Conservation (phyloP, 352 stramenopile genomes). For the Globisporangium polare region DNA sequence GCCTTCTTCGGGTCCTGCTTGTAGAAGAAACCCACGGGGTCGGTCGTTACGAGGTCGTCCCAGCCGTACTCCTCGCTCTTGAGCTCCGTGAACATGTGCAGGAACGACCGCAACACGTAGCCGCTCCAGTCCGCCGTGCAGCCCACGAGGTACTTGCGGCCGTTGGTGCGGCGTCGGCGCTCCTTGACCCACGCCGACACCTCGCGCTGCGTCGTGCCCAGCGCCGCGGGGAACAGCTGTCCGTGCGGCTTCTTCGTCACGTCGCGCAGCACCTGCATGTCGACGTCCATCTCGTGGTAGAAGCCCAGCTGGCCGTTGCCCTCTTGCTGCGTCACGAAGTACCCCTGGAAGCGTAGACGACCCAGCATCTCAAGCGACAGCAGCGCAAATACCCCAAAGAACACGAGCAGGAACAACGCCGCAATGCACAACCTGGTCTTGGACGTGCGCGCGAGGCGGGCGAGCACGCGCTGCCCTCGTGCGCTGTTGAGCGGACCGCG, state of each 20-base stretch:
- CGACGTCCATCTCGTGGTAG: conserved; percentile 78
- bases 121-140: conserved; percentile 57
- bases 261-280: conserved; percentile 51
- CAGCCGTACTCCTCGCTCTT: conserved; percentile 56
- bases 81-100: conserved; percentile 65
- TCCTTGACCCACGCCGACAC: conserved; percentile 61
- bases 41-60: conserved; percentile 51
- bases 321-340: conserved; percentile 24
- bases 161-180: conserved; percentile 61
- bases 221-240: conserved; percentile 38
- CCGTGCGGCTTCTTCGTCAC: conserved; percentile 27
- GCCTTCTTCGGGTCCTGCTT: conserved; percentile 54
- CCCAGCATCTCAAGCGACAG: conserved; percentile 43
- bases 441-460: conserved; percentile 1
- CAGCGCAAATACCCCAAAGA: conserved; percentile 24
- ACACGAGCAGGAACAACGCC: conserved; percentile 14
- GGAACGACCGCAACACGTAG: conserved; percentile 62
- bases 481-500: conserved; percentile 4
- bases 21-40: conserved; percentile 62
- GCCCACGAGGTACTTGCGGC: conserved; percentile 63
- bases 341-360: conserved; percentile 48
- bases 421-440: not conserved
- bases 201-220: conserved; percentile 35
- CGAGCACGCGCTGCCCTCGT: conserved; percentile 2
- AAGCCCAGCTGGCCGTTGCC: conserved; percentile 61